These are phyloP conservation scores for Boletus sp. DNA, from an alignment of 1,284 basidiomycete species.

Conservation along the genomic window DNA sequence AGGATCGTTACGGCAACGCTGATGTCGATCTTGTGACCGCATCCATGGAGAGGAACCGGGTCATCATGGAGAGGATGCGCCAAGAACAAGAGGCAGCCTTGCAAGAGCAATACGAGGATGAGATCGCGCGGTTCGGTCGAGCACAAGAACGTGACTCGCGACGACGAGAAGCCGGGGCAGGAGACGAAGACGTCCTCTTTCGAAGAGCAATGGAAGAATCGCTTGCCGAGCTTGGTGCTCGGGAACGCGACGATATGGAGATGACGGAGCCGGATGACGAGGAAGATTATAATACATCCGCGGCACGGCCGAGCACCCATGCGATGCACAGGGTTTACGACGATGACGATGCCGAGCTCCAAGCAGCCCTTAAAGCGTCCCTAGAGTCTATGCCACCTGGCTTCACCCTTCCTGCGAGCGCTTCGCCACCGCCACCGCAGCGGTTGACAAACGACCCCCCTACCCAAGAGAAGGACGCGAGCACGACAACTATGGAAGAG, in stretches of 20 bases:
- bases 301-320: conserved; percentile 7
- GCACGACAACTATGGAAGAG: conserved; percentile 10
- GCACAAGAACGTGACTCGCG: conserved; percentile 19
- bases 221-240: conserved; percentile 42
- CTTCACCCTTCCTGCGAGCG: conserved; percentile 46
- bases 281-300: conserved; percentile 29
- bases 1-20: conserved; percentile 38
- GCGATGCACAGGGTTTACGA: conserved; percentile 61
- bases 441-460: conserved; percentile 18
- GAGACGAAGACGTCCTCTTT: conserved; percentile 64
- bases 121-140: conserved; percentile 38
- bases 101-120: conserved; percentile 57
- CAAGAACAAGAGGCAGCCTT: conserved; percentile 72
- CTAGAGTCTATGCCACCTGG: conserved; percentile 68
- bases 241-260: conserved; percentile 19
- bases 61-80: conserved; percentile 66
- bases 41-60: conserved; percentile 66
- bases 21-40: conserved; percentile 64
- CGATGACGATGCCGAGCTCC: conserved; percentile 85
- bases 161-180: conserved; percentile 32
- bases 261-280: conserved; percentile 33
- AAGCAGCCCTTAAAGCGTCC: conserved; percentile 85
- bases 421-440: conserved; percentile 30
- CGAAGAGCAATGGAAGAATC: conserved; percentile 66
- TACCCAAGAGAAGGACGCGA: conserved; percentile 25